A percentile compares a stretch with the other conserved stretches of the same genome.
phyloP scores from a whole-genome alignment of 2,329 filamentous ascomycete species.

The Balansia obtecta region DNA sequence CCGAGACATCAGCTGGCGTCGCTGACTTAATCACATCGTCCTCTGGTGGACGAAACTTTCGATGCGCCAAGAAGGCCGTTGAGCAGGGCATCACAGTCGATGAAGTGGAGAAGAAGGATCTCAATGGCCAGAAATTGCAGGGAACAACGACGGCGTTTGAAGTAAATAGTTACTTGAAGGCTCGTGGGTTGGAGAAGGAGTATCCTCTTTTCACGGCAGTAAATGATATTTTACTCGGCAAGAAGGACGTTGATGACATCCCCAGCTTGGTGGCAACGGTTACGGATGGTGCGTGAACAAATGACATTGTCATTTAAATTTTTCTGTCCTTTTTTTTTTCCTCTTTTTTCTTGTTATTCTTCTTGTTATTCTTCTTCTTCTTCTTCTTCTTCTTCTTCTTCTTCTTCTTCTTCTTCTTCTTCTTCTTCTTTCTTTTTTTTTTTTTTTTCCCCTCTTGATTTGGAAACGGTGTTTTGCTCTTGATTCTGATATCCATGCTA shows the following conservation, averaged over 20 bases:
- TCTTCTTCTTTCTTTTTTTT: no score
- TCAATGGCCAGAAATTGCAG: constrained; percentile 96
- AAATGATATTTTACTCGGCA: constrained; percentile 64
- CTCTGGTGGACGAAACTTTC: constrained; percentile 84
- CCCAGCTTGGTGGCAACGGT: constrained; percentile 47
- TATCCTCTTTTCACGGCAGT: constrained; percentile 93
- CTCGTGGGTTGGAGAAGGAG: constrained; percentile 62
- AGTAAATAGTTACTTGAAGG: constrained; percentile 79
- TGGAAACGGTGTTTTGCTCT: not conserved
- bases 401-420: no score
- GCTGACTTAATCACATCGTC: constrained; percentile 94
- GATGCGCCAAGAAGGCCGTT: constrained; percentile 80
- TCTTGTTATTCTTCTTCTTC: no score
- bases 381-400: no score
- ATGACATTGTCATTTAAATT: not conserved
- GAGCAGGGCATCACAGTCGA: constrained; percentile 67
- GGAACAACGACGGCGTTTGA: constrained; percentile 86
- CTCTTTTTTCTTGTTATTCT: no score
- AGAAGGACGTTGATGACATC: constrained; percentile 67
- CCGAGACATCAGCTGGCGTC: constrained; percentile 90
- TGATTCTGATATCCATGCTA: not conserved
- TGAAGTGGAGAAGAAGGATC: constrained; percentile 76
- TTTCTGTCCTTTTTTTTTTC: not conserved
- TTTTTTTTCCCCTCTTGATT: not conserved
- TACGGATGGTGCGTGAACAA: constrained; percentile 7